Evolutionary conservation across 108 stramenopile species (phyloP), one percentile per base, ranked within the genome.

Genomic region (Skeletonema menzelii): DNA sequence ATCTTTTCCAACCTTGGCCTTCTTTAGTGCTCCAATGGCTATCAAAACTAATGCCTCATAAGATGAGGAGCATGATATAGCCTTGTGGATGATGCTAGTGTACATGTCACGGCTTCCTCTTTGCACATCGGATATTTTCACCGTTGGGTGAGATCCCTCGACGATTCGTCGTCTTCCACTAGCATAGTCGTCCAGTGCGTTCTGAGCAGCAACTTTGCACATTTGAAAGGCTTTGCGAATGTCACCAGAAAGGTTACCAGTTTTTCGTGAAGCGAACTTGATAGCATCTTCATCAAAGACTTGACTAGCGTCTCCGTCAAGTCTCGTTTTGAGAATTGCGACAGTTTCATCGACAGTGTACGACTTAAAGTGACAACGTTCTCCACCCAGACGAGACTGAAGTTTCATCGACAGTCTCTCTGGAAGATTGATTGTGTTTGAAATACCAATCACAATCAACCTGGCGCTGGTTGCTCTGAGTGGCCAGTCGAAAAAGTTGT

Each of bases 401-500:
- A 98, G 84, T 60, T 94, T 82, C 27, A 86, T 86, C 14, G 87
- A 73, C 24, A 99, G 78, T 35, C 91, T 82, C 57, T 98, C 97
- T 13, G 97, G 95, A 14, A 99, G 80, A 75, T 99, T 97, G 61
- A 99, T 85, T 30, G 99, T 99, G 83, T 99, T 99, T 13, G 99
- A 96, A 60, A 99, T 97, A 13, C 98, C 99, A 27, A 99, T 77
- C 13, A 98, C 92, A 13, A 97, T 82, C 8, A 97, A 77, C 13
- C 89, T 76, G 1, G 75, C 68, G 19, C 63, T 35, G 34, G 65
- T 69, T 15, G 78, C 75, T 15, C 73, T 59, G 1, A 82, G 47
- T 8, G 99, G 98, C 99, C 99, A 99, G 65, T 98, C 95, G 72
- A 99, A 98, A 26, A 99, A 88, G 68, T 97, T 97, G 87, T 98